Conservation (phyloP, 257 asterid genomes). For the Fraxinus excelsior region DNA sequence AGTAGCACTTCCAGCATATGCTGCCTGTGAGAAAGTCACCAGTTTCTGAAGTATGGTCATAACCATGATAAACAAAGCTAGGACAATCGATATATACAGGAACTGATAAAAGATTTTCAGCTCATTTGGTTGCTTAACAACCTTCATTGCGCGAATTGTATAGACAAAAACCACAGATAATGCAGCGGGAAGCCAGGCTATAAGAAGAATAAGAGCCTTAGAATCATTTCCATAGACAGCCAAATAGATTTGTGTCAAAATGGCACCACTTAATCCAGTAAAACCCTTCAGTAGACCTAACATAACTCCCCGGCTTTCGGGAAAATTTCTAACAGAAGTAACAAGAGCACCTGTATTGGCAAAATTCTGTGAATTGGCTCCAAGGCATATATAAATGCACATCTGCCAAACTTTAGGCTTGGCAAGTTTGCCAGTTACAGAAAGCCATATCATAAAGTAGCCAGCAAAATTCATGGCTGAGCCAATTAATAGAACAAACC, state of each 20-base stretch:
- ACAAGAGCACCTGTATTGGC: slow-evolving; percentile 93
- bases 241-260: slow-evolving; percentile 68
- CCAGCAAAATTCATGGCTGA: slow-evolving; percentile 77
- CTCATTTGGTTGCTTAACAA: slow-evolving; percentile 46
- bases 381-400: slow-evolving; percentile 76
- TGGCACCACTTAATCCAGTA: slow-evolving; percentile 85
- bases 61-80: slow-evolving; percentile 72
- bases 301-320: slow-evolving; percentile 65
- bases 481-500: slow-evolving; percentile 73
- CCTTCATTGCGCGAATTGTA: slow-evolving; percentile 68
- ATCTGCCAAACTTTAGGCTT: slow-evolving; percentile 74
- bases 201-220: slow-evolving; percentile 62
- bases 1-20: slow-evolving; percentile 69
- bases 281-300: slow-evolving; percentile 73
- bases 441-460: slow-evolving; percentile 74
- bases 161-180: slow-evolving; percentile 79
- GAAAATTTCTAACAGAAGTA: slow-evolving; percentile 69
- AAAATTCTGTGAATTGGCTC: slow-evolving; percentile 85
- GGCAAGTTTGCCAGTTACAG: slow-evolving; percentile 51
- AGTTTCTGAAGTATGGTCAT: slow-evolving; percentile 61
- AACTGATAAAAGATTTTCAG: slow-evolving; percentile 54
- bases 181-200: slow-evolving; percentile 91
- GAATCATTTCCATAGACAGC: slow-evolving; percentile 83
- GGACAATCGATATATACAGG: slow-evolving; percentile 47
- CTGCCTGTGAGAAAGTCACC: slow-evolving; percentile 47